A percentile compares a stretch with the other conserved stretches of the same genome.
Evolutionary conservation across 768 basidiomycete genomes (phyloP).

Genomic region (Pleurotus platypus): DNA sequence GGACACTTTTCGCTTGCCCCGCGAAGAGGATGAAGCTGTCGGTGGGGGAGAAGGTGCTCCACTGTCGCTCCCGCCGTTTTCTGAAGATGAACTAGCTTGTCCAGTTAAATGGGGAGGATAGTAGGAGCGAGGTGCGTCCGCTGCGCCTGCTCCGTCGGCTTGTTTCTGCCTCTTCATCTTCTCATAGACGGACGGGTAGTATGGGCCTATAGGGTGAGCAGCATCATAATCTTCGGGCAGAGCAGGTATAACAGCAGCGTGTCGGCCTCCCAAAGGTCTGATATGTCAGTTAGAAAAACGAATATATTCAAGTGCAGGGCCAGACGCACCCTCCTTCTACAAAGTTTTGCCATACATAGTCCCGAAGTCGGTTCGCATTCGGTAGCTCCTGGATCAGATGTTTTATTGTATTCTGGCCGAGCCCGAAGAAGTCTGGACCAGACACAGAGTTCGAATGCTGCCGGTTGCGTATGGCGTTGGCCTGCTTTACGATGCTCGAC

Average conservation of each 20-base stretch:
- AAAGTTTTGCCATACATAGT: conserved; percentile 88
- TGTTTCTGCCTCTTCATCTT: conserved; percentile 24
- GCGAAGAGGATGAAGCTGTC: conserved; percentile 2
- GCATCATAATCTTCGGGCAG: conserved; percentile 71
- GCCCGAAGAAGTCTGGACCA: conserved; percentile 84
- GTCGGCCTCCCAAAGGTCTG: conserved; percentile 76
- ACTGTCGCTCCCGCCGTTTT: neutral
- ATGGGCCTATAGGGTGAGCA: conserved; percentile 40
- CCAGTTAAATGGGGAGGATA: conserved; percentile 9
- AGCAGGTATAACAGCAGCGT: conserved; percentile 79
- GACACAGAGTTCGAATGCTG: conserved; percentile 87
- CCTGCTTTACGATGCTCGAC: conserved; percentile 79
- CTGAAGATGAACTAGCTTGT: conserved; percentile 10
- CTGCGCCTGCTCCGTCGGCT: neutral
- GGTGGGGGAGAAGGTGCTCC: conserved; percentile 5
- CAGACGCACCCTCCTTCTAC: conserved; percentile 77
- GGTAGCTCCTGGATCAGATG: conserved; percentile 85
- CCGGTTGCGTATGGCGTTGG: conserved; percentile 75
- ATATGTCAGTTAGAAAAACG: conserved; percentile 11
- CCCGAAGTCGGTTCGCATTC: conserved; percentile 63
- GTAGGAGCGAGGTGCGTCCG: neutral
- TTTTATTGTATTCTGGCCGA: conserved; percentile 86
- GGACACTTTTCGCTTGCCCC: conserved; percentile 5
- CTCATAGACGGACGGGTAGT: conserved; percentile 38
- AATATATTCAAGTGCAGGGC: conserved; percentile 9